Conservation (phyloP, 305 asterid genomes). For the Vinca major region DNA sequence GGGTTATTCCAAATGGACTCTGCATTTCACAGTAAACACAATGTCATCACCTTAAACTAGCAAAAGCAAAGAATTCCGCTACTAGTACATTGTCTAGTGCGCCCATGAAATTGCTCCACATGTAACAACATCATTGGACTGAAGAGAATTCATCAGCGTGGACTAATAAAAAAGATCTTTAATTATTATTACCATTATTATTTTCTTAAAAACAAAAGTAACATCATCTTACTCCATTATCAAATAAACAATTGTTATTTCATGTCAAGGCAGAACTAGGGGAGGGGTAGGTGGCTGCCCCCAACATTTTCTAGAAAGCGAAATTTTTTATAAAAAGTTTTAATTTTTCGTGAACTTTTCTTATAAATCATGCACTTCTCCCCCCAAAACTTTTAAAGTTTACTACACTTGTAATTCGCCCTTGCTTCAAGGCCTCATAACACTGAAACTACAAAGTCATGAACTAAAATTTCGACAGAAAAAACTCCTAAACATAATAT, state of each 20-base stretch:
- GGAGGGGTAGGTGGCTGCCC: too few relatives aligned
- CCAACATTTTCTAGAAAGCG: background rate
- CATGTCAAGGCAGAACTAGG: too few relatives aligned
- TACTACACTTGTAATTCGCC: too few relatives aligned
- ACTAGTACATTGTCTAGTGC: too few relatives aligned
- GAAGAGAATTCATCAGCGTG: too few relatives aligned
- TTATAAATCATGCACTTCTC: background rate
- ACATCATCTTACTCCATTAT: background rate
- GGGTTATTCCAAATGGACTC: conserved; percentile 99
- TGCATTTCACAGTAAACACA: conserved; percentile 22
- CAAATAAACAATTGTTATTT: background rate
- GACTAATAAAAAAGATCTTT: background rate
- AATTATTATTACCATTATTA: too few relatives aligned
- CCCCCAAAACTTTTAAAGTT: background rate
- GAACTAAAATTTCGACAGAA: background rate
- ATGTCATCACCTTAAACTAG: conserved; percentile 1
- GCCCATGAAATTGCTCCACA: too few relatives aligned
- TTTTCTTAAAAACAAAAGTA: background rate
- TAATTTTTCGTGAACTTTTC: too few relatives aligned
- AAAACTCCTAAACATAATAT: background rate
- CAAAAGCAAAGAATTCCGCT: too few relatives aligned
- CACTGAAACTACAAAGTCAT: background rate
- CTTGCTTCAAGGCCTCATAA: too few relatives aligned
- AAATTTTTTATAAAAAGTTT: too few relatives aligned
- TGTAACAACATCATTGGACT: too few relatives aligned